These are phyloP conservation scores for Phoma sp. DNA, from an alignment of 2,329 filamentous ascomycete species.

Conservation along the genomic window DNA sequence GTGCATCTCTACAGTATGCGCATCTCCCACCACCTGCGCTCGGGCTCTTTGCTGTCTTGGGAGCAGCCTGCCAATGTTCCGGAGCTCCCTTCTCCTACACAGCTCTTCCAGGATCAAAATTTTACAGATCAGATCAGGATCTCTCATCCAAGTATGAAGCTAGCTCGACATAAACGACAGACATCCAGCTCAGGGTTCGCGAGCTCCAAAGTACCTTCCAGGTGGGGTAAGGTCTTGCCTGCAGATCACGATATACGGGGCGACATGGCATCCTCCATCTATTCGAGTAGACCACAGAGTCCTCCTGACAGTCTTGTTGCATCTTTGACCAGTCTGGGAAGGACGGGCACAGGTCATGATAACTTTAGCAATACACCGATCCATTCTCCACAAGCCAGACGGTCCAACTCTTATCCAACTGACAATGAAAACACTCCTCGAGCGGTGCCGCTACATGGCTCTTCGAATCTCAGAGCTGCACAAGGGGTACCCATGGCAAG, in stretches of 20 bases:
- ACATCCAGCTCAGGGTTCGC: conserved; percentile 48
- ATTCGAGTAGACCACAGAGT: conserved; percentile 49
- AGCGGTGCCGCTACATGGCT: conserved; percentile 18
- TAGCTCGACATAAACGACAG: conserved; percentile 34
- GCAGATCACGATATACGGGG: conserved; percentile 17
- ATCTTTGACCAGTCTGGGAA: conserved; percentile 29
- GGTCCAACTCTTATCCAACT: conserved; percentile 32
- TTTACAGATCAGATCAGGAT: conserved; percentile 29
- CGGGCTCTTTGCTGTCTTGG: conserved; percentile 50
- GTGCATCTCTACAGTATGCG: conserved; percentile 54
- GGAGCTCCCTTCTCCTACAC: conserved; percentile 24
- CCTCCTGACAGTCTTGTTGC: conserved; percentile 40
- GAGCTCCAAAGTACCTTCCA: conserved; percentile 44
- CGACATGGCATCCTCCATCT: conserved; percentile 48
- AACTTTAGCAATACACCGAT: conserved; percentile 16
- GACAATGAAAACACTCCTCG: conserved; percentile 35
- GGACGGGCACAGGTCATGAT: conserved; percentile 10
- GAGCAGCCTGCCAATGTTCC: conserved; percentile 34
- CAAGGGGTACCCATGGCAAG: background rate
- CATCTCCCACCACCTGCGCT: conserved; percentile 54
- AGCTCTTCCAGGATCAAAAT: conserved; percentile 21
- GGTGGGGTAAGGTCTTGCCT: conserved; percentile 46
- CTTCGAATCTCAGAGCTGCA: conserved; percentile 14
- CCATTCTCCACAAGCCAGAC: conserved; percentile 16
- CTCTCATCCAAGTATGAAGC: conserved; percentile 17